Evolutionary conservation across 768 basidiomycete species (phyloP).

Genomic region (Mycena latifolia): DNA sequence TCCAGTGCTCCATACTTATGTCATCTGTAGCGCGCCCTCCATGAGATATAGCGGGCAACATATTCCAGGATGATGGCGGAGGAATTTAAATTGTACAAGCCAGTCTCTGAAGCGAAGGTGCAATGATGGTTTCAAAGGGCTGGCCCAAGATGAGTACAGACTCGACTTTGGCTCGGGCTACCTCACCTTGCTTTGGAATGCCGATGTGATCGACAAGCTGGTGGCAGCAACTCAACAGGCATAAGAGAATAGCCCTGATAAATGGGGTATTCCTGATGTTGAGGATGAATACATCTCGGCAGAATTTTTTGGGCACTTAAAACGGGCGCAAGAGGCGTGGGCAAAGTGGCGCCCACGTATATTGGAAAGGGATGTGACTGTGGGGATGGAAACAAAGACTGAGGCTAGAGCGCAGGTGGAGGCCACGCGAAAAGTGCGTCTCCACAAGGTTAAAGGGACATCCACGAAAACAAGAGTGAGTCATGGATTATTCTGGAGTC

Average conservation of each 20-base stretch:
- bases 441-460: too few species aligned
- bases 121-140: background rate
- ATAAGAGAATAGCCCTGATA: background rate
- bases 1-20: background rate
- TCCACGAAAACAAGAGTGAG: background rate
- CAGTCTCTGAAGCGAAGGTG: background rate
- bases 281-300: constrained; percentile 2
- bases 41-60: background rate
- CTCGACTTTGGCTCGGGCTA: constrained; percentile 7
- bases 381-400: background rate
- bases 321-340: constrained; percentile 24
- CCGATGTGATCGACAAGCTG: background rate
- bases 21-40: background rate
- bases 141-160: background rate
- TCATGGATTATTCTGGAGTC: background rate
- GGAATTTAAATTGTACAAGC: background rate
- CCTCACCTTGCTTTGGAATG: background rate
- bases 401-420: background rate
- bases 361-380: too few species aligned
- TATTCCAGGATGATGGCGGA: background rate
- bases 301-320: constrained; percentile 9
- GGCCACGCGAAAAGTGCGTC: background rate
- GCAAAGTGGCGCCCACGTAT: background rate
- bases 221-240: background rate
- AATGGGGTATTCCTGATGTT: constrained; percentile 19